These are phyloP conservation scores for Babesia caballi DNA, from an alignment of 169 alveolate species.

Conservation along the genomic window DNA sequence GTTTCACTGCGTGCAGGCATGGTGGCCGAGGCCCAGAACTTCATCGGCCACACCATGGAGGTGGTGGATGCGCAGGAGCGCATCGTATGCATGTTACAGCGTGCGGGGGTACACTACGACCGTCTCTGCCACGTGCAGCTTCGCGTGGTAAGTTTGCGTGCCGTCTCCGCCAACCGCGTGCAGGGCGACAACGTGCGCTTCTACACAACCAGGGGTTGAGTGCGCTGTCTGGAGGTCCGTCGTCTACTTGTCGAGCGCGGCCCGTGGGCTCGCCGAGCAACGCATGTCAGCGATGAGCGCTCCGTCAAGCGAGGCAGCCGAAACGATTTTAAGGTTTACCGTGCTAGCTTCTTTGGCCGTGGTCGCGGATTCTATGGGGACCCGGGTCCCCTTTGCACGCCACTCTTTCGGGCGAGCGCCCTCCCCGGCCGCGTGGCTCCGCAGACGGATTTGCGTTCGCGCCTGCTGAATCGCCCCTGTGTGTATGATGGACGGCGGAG, in stretches of 20 bases:
- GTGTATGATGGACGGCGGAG: constrained; percentile 20
- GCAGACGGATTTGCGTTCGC: neutral
- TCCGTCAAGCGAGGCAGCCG: too few species aligned
- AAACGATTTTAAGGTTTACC: too few species aligned
- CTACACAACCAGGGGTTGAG: constrained; percentile 55
- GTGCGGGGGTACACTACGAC: constrained; percentile 60
- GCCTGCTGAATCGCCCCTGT: neutral
- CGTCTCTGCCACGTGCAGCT: constrained; percentile 63
- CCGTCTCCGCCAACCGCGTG: too few species aligned
- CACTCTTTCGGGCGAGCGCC: too few species aligned
- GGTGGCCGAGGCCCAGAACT: constrained; percentile 40
- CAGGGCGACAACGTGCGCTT: constrained; percentile 61
- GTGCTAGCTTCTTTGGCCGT: too few species aligned
- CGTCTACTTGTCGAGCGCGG: too few species aligned
- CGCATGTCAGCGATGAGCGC: too few species aligned
- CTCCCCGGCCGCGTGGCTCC: too few species aligned
- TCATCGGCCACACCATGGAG: constrained; percentile 64
- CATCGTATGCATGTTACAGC: constrained; percentile 60
- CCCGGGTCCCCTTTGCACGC: too few species aligned
- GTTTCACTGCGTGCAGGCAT: neutral
- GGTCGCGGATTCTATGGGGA: too few species aligned
- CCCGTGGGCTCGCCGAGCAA: too few species aligned
- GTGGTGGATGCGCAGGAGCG: constrained; percentile 38
- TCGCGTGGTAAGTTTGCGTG: constrained; percentile 42
- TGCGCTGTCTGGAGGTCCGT: too few species aligned